Conservation (phyloP, 352 stramenopile species). For the Globisporangium rhizosaccharum region DNA sequence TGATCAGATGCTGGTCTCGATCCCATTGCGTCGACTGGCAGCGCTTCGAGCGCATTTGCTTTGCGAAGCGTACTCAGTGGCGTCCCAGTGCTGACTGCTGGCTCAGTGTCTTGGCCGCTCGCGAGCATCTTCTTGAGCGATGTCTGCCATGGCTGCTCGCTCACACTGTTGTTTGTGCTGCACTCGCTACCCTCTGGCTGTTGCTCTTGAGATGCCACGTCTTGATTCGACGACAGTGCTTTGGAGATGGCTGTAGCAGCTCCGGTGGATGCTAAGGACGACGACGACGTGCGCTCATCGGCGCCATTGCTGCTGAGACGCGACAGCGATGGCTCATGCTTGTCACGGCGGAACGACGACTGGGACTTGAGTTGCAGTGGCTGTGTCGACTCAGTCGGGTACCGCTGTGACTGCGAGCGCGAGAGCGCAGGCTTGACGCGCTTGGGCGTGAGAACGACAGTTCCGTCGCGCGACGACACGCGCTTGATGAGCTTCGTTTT, state of each 20-base stretch:
- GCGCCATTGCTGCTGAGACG: background rate
- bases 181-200: background rate
- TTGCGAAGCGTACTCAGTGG: background rate
- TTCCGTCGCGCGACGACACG: conserved; percentile 28
- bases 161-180: background rate
- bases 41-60: conserved; percentile 1
- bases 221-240: background rate
- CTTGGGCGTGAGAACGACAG: conserved; percentile 13
- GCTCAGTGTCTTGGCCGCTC: conserved; percentile 19
- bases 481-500: conserved; percentile 29
- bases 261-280: background rate
- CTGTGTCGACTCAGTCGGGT: background rate
- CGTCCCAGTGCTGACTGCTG: background rate
- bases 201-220: no score
- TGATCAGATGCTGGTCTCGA: background rate
- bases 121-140: conserved; percentile 57
- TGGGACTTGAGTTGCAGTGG: background rate
- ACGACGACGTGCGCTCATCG: background rate
- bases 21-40: background rate
- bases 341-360: background rate
- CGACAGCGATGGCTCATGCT: background rate
- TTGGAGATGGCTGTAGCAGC: background rate
- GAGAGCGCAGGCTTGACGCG: conserved; percentile 17
- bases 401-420: conserved; percentile 35
- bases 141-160: conserved; percentile 41